These are phyloP conservation scores for Globisporangium cystogenes DNA, from an alignment of 352 stramenopile genomes.

Conservation along the genomic window DNA sequence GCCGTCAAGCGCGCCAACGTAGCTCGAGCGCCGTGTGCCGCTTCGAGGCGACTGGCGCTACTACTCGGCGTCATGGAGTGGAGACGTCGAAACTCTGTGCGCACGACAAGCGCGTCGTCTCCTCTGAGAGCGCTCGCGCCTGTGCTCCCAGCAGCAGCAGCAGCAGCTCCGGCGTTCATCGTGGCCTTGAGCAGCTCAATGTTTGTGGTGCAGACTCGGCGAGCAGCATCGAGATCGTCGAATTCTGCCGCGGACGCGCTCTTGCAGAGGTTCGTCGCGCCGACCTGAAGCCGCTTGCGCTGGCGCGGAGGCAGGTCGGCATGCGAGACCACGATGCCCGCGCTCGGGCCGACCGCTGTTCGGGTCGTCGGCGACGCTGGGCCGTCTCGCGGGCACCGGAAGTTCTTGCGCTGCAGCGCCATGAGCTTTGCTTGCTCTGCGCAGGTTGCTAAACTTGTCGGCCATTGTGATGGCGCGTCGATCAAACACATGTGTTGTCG, in stretches of 20 bases:
- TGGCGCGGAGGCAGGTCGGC: constrained; percentile 44
- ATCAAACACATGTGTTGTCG: too few species aligned
- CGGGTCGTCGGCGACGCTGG: constrained; percentile 13
- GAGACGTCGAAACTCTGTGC: constrained; percentile 9
- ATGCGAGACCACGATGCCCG: constrained; percentile 26
- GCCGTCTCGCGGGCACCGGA: constrained; percentile 34
- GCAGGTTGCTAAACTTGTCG: too few species aligned
- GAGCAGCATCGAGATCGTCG: constrained; percentile 10
- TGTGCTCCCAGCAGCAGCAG: too few species aligned
- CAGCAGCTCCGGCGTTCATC: constrained; percentile 10
- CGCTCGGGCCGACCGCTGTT: constrained; percentile 1
- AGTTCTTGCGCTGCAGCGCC: constrained; percentile 61
- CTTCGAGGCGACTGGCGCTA: constrained; percentile 9
- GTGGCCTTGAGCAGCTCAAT: constrained; percentile 35
- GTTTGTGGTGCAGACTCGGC: constrained; percentile 38
- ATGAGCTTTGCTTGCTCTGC: too few species aligned
- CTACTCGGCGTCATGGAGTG: constrained; percentile 12
- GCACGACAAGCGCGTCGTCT: constrained; percentile 3
- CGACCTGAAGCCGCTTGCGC: constrained; percentile 71
- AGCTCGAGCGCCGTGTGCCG: background rate
- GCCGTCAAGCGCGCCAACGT: background rate
- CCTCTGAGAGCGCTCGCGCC: too few species aligned
- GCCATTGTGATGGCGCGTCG: too few species aligned
- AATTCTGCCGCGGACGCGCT: constrained; percentile 14
- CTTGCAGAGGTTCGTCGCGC: constrained; percentile 54